Base-by-base conservation (phyloP, 768 basidiomycete genomes). In the Termitomyces sp. region DNA sequence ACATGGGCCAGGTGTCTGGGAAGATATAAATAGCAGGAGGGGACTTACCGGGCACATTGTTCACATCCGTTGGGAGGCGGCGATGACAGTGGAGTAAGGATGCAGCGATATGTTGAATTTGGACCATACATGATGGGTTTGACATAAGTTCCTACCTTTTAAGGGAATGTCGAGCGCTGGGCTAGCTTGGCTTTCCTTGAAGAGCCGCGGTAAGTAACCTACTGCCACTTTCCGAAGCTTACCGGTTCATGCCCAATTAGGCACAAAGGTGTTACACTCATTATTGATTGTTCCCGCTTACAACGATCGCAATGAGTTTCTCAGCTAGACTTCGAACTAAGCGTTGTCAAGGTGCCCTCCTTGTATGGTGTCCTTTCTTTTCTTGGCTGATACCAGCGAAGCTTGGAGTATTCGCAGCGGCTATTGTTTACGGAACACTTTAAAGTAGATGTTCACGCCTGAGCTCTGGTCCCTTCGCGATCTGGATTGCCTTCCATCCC, bases 401-500 rank as follows among this genome's bases (percentile, higher is more conserved):
- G 34, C 38, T 35, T 23, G 11, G 41, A 55, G 41, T 45, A 8
- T 51, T 40, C 27, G 5, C 48, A 49, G 50, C 38, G 27, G 40
- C 47, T 61, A 55, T 61, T 61, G 60, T 61, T 37, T 38, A 38
- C 25, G 42, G 40, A 57, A 54, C 19, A 9, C 43, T 53, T 47
- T 47, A 61, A 61, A 47, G 44, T 40, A 4, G 16, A 11, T 19
- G n/a, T 47, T 16, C 19, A n/a, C n/a, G n/a, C n/a, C n/a, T n/a
- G n/a, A n/a, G n/a, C n/a, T n/a, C 27, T 43, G 29, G 5, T 19
- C n/a, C 16, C 52, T 47, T 32, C 21, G 54, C 42, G 43, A 56
- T 56, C 58, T 57, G 48, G 51, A 59, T 62, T 59, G 52, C 54
- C 32, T n/a, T n/a, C 44, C 41, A 48, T 23, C 54, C 53, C 4